These are phyloP conservation scores for Aspergillus tanneri DNA, from an alignment of 2,329 filamentous ascomycete genomes.

Conservation along the genomic window DNA sequence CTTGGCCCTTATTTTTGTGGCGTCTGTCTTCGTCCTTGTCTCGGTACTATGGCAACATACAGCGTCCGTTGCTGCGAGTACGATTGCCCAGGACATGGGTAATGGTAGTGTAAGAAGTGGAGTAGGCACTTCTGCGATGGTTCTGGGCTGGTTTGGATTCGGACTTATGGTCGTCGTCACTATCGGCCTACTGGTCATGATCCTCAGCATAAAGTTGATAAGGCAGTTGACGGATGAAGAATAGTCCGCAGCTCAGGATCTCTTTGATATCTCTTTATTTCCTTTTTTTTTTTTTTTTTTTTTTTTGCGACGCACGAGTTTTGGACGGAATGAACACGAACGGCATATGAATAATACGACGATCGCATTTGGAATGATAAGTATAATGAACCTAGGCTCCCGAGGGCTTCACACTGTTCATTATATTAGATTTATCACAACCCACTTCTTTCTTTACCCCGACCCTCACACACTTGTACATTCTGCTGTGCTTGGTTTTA, in stretches of 20 bases:
- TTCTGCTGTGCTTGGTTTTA: constrained; percentile 5
- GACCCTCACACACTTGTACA: constrained; percentile 5
- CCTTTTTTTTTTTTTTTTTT: constrained; percentile 10
- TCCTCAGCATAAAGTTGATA: constrained; percentile 83
- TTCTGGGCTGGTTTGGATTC: constrained; percentile 97
- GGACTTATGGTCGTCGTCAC: constrained; percentile 91
- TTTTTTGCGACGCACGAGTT: constrained; percentile 4
- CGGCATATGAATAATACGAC: constrained; percentile 21
- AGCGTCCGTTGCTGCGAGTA: constrained; percentile 88
- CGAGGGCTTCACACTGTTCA: not conserved
- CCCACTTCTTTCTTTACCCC: not conserved
- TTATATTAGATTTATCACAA: too few relatives aligned
- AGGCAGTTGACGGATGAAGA: constrained; percentile 56
- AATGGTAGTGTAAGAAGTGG: constrained; percentile 85
- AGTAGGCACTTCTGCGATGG: constrained; percentile 92
- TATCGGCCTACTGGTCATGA: constrained; percentile 92
- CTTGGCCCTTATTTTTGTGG: constrained; percentile 81
- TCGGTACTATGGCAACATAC: constrained; percentile 70
- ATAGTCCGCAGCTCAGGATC: constrained; percentile 10
- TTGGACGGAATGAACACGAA: constrained; percentile 17
- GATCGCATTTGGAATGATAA: constrained; percentile 8
- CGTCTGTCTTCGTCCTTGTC: constrained; percentile 65
- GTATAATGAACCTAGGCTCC: constrained; percentile 7
- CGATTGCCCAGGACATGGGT: constrained; percentile 87
- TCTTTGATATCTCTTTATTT: constrained; percentile 3